Percentiles rank a stretch among this genome's conserved stretches.
phyloP scores from a whole-genome alignment of 352 stramenopile species.

The Globisporangium nodosum region DNA sequence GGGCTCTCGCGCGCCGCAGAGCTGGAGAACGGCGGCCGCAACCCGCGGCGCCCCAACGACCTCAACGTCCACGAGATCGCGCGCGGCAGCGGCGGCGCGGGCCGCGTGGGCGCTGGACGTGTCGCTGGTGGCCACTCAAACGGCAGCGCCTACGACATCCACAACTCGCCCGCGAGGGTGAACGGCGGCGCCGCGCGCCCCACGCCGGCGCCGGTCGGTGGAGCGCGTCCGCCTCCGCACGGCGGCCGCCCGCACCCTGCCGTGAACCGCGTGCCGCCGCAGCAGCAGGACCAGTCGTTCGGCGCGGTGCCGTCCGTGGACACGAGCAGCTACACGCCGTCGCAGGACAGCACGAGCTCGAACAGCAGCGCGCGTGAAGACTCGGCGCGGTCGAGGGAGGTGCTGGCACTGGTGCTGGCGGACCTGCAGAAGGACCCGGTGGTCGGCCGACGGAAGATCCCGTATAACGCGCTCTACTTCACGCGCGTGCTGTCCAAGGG shows the following conservation, averaged over 20 bases:
- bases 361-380: conserved; percentile 14
- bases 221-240: neutral
- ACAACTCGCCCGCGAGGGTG: conserved; percentile 9
- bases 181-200: neutral
- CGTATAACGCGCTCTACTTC: conserved; percentile 74
- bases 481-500: conserved; percentile 79
- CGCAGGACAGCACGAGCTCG: conserved; percentile 8
- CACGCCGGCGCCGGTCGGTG: neutral
- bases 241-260: neutral
- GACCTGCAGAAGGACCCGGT: conserved; percentile 62
- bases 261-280: neutral
- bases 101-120: neutral
- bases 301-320: conserved; percentile 5
- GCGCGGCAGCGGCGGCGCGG: neutral
- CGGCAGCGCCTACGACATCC: conserved; percentile 14
- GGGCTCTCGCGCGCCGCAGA: neutral
- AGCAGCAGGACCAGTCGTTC: conserved; percentile 3
- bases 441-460: conserved; percentile 45
- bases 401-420: conserved; percentile 50
- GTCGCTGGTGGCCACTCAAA: neutral
- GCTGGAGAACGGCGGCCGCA: neutral
- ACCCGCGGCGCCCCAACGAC: neutral
- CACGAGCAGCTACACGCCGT: conserved; percentile 13
- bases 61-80: conserved; percentile 5
- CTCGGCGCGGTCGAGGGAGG: conserved; percentile 35